A percentile compares a stretch with the other conserved stretches of the same genome.
Conservation (phyloP, 768 basidiomycete genomes). For the Wakefieldia striispora region DNA sequence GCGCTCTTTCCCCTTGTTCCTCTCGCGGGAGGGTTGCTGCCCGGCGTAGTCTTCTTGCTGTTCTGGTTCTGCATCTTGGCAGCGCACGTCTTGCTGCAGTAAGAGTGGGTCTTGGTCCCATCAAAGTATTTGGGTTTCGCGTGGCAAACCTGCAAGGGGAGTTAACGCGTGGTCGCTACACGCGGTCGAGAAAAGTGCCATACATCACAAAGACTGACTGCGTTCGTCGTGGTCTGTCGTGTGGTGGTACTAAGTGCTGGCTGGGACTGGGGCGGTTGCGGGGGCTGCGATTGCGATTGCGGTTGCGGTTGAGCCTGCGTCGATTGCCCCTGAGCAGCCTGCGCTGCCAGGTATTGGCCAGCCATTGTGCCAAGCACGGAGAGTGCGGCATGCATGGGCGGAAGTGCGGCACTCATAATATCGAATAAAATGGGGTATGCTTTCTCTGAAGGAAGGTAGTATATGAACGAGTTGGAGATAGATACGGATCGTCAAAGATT, state of each 20-base stretch:
- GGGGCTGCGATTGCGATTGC: too few species aligned
- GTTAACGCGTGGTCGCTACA: constrained; percentile 1
- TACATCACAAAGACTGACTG: constrained; percentile 51
- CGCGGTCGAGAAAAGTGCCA: constrained; percentile 15
- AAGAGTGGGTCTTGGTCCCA: constrained; percentile 53
- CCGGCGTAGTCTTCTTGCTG: constrained; percentile 14
- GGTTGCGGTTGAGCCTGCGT: constrained; percentile 20
- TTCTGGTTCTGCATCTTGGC: constrained; percentile 40
- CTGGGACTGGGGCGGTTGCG: constrained; percentile 14
- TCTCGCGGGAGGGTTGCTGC: constrained; percentile 27
- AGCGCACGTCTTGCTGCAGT: constrained; percentile 57
- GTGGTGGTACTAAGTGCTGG: constrained; percentile 13
- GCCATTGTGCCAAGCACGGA: constrained; percentile 36
- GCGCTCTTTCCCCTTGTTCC: constrained; percentile 24
- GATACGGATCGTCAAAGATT: constrained; percentile 5
- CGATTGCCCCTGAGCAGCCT: constrained; percentile 28
- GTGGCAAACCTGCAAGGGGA: constrained; percentile 47
- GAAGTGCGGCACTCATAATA: constrained; percentile 32
- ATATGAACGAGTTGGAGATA: constrained; percentile 5
- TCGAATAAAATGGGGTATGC: constrained; percentile 11
- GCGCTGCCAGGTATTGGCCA: constrained; percentile 35
- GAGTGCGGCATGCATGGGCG: constrained; percentile 36
- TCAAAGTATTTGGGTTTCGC: constrained; percentile 55
- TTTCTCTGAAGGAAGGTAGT: constrained; percentile 8
- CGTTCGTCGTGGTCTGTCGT: constrained; percentile 21